Evolutionary conservation across 1,139 yeast species (phyloP).

Genomic region (Kurtzmaniella quercitrusa): DNA sequence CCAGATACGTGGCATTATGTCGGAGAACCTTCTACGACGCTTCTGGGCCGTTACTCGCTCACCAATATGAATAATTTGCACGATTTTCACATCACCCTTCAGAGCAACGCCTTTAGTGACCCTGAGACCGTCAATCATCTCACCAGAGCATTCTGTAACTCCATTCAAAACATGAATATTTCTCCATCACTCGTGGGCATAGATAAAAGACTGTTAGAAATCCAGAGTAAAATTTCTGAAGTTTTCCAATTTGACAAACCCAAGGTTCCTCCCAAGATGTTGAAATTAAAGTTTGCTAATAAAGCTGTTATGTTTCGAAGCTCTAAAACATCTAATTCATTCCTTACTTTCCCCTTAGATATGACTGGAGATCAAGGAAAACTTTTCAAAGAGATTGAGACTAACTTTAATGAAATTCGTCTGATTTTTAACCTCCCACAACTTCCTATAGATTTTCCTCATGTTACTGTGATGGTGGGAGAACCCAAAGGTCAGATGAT

Average conservation of each 20-base stretch:
- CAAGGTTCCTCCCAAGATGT: slow-evolving; percentile 1
- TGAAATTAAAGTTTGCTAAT: slow-evolving; percentile 2
- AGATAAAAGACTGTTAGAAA: slow-evolving; percentile 3
- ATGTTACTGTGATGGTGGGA: slow-evolving; percentile 8
- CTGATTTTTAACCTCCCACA: neutral
- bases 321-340: slow-evolving; percentile 5
- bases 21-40: slow-evolving; percentile 7
- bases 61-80: slow-evolving; percentile 9
- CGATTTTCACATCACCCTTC: slow-evolving; percentile 8
- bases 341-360: slow-evolving; percentile 5
- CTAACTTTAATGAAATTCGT: neutral
- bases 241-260: slow-evolving; percentile 2
- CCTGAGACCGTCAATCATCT: slow-evolving; percentile 6
- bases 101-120: slow-evolving; percentile 7
- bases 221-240: slow-evolving; percentile 2
- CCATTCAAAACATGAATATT: slow-evolving; percentile 2
- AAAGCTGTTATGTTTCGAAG: slow-evolving; percentile 3
- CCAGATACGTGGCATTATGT: slow-evolving; percentile 8
- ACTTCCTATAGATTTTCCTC: slow-evolving; percentile 4
- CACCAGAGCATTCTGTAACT: slow-evolving; percentile 3
- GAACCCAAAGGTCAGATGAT: slow-evolving; percentile 5
- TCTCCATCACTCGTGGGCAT: slow-evolving; percentile 1
- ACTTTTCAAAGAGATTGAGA: slow-evolving; percentile 1
- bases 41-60: slow-evolving; percentile 7
- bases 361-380: slow-evolving; percentile 5